These are phyloP conservation scores for Cornus suecica DNA, from an alignment of 148 eudicot genomes.

Conservation along the genomic window DNA sequence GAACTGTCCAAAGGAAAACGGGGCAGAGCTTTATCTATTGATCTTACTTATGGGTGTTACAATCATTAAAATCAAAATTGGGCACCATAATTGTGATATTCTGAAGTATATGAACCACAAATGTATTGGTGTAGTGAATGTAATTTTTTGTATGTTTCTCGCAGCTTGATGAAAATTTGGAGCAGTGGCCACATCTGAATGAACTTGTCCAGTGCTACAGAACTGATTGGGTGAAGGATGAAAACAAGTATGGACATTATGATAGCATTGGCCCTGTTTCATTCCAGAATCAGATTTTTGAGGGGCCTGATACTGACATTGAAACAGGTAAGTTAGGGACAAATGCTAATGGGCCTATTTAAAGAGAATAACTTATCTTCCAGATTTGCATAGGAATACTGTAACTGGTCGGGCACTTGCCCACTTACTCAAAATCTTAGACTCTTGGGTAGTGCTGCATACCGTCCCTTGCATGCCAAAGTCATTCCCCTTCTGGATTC, in stretches of 20 bases:
- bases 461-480: too few relatives aligned
- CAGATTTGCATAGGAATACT: conserved; percentile 3
- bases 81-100: neutral
- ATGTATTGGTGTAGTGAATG: neutral
- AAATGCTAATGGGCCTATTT: conserved; percentile 4
- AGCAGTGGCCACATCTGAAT: conserved; percentile 97
- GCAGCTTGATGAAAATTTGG: conserved; percentile 93
- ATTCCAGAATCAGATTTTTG: conserved; percentile 87
- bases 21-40: too few relatives aligned
- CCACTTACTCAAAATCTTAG: too few relatives aligned
- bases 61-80: neutral
- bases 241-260: conserved; percentile 88
- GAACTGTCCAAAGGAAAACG: too few relatives aligned
- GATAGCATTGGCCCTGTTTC: conserved; percentile 67
- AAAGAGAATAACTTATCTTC: conserved; percentile 3
- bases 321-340: conserved; percentile 68
- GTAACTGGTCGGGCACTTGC: too few relatives aligned
- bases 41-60: neutral
- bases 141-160: neutral
- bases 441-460: too few relatives aligned
- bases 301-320: conserved; percentile 97
- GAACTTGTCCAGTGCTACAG: conserved; percentile 94
- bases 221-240: conserved; percentile 96
- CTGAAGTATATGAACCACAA: neutral
- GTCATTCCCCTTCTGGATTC: too few relatives aligned